Conservation (phyloP, 1,284 basidiomycete genomes). For the Clitocybe nebularis region DNA sequence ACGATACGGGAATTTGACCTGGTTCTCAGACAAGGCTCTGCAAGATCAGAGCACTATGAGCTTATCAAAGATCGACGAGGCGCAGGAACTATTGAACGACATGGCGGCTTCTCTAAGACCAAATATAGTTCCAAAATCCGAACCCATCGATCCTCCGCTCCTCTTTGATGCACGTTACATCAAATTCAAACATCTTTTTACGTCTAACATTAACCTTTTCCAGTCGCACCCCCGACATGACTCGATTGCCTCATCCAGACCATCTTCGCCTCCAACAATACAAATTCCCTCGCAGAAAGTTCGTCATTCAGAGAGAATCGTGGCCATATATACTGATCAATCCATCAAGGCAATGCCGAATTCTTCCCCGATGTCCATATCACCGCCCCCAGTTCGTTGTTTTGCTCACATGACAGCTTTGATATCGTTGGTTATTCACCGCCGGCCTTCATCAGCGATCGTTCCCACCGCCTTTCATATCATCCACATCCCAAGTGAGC, state of each 20-base stretch:
- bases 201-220: not conserved
- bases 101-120: conserved; percentile 8
- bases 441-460: not conserved
- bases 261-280: conserved; percentile 1
- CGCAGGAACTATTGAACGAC: conserved; percentile 13
- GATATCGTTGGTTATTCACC: not conserved
- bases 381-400: conserved; percentile 6
- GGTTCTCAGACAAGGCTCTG: not conserved
- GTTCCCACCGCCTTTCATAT: not conserved
- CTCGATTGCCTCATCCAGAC: conserved; percentile 12
- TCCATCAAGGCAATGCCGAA: too few relatives aligned
- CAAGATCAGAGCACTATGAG: not conserved
- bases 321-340: too few relatives aligned
- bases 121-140: conserved; percentile 12
- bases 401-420: too few relatives aligned
- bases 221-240: conserved; percentile 8
- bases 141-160: conserved; percentile 11
- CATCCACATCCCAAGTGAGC: not conserved
- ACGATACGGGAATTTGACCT: conserved; percentile 5
- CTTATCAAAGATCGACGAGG: conserved; percentile 6
- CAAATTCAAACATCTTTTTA: conserved; percentile 3
- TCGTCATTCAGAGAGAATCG: too few relatives aligned
- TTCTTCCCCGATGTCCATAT: conserved; percentile 11
- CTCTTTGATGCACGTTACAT: conserved; percentile 13
- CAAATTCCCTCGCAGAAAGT: not conserved